Evolutionary conservation across 768 basidiomycete species (phyloP), one percentile per base, ranked within the genome.

Genomic region (Lyophyllum decastes): DNA sequence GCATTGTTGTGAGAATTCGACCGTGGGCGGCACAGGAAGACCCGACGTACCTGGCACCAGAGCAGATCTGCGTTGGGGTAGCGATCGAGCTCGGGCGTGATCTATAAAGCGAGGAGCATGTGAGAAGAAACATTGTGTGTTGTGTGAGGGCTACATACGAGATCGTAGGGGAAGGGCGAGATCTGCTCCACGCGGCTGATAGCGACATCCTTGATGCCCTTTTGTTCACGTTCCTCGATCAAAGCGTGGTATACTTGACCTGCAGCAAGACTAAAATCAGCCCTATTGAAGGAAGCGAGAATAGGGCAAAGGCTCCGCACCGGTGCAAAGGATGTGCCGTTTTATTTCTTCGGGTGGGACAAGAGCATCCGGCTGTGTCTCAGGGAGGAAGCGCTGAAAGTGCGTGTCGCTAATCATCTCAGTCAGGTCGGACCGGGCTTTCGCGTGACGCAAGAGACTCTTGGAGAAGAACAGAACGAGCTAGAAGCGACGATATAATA

Each of bases 391-490:
- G 53, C 97, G 88, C 76, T 94, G 84, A 88, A 99, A 99, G 72
- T 85, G 75, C 21, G 92, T 92, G 21, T 97, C 91, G 61, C 87
- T 90, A 30, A 83, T 77, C 89, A 99, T 94, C 70, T 98, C 96
- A 2, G 85, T 82, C 5, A 99, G 79, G 10, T 85, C 78, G 2
- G 95, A 98, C 59, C 91, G 88, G 19, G 94, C 96, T 52, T 80
- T 82, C n/a, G 95, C 94, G 74, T 97, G 95, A 55, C 97, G 95
- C 55, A 99, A 82, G 43, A 99, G 83, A 61, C 85, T 89, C 80
- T 99, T 99, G 24, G 95, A 97, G 86, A 97, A 98, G 88, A 98
- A 97, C 61, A 92, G 45, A 66, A 99, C 87, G 60, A 99, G 84
- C 88, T 94, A 53, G 2, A 56, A 43, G 17, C 51, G 25, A 34